Evolutionary conservation across 2,329 filamentous ascomycete genomes (phyloP), one percentile per base, ranked within the genome.

Genomic region (Amphichorda felina): DNA sequence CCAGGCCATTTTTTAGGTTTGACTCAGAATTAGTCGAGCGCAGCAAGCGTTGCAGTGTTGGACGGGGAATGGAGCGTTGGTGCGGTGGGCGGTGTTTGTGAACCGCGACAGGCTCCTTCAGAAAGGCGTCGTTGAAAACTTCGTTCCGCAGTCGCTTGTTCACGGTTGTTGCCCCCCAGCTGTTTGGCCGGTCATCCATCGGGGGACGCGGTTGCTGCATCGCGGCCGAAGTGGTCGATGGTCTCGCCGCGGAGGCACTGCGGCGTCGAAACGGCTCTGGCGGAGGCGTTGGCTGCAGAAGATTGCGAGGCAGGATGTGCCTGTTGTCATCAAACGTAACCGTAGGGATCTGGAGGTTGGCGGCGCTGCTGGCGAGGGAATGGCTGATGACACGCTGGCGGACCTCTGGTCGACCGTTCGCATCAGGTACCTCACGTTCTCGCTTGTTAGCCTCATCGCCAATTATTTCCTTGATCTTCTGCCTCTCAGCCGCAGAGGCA

Each of bases 241-340:
- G 18, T 16, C 49, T 55, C 5, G 49, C 34, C 5, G 48, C 47
- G 24, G 57, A 58, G 10, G 50, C 48, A 31, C 55, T 59, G 27
- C 53, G 48, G 16, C 54, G 55, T 15, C 56, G 49, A 19, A 48
- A 45, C 19, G 45, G 45, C 4, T 53, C 51, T 5, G 52, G 48
- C 7, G 58, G 51, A 8, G 57, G 51, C 4, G 58, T 50, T 14
- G 79, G 68, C 36, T 78, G 75, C 34, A 95, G 80, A 19, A 95
- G 68, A 48, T 83, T 84, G 31, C 85, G 77, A 2, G 89, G 89
- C 29, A 95, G 77, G 39, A 96, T 94, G 51, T 96, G 89, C 43
- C 82, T 76, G 53, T 96, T 96, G 54, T 95, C 88, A 50, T 89
- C 84, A 41, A 95, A 86, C 0, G 91, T 86, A 32, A 96, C 89